phyloP scores from a whole-genome alignment of 164 flowering plant species.

The Chloranthus sessilifolius region DNA sequence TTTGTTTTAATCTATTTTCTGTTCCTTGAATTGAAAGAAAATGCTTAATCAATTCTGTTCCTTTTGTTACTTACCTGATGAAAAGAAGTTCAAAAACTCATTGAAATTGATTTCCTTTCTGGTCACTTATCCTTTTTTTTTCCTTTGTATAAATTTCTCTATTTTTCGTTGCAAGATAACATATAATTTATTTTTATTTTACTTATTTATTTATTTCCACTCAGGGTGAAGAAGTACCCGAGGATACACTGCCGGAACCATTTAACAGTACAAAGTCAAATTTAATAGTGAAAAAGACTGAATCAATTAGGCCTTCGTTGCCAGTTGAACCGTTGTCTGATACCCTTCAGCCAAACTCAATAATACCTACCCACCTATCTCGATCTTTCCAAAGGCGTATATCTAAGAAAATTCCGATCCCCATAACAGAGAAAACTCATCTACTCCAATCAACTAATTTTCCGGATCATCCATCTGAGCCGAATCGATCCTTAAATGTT shows the following conservation, averaged over 20 bases:
- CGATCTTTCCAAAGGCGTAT: conserved; percentile 40
- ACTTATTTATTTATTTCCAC: too few species aligned
- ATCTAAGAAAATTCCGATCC: conserved; percentile 19
- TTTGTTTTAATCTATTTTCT: too few species aligned
- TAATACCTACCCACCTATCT: conserved; percentile 36
- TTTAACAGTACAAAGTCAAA: conserved; percentile 27
- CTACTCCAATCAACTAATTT: conserved; percentile 1
- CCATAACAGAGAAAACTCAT: conserved; percentile 14
- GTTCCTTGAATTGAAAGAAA: too few species aligned
- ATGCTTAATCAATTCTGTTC: too few species aligned
- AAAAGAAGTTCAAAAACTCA: too few species aligned
- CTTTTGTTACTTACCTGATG: too few species aligned
- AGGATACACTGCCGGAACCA: conserved; percentile 52
- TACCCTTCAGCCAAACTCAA: conserved; percentile 13
- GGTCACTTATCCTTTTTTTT: not conserved
- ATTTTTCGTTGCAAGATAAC: too few species aligned
- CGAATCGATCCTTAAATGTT: too few species aligned
- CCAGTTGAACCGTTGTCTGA: conserved; percentile 11
- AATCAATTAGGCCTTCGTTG: conserved; percentile 3
- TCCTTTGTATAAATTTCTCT: too few species aligned
- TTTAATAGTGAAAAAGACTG: conserved; percentile 1
- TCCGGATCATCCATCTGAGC: too few species aligned
- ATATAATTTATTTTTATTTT: too few species aligned
- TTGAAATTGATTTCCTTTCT: too few species aligned
- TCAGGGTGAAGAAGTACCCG: conserved; percentile 70